A percentile compares a stretch with the other conserved stretches of the same genome.
phyloP scores from a whole-genome alignment of 495 filamentous ascomycete genomes.

The Tuber microsphaerosporum region DNA sequence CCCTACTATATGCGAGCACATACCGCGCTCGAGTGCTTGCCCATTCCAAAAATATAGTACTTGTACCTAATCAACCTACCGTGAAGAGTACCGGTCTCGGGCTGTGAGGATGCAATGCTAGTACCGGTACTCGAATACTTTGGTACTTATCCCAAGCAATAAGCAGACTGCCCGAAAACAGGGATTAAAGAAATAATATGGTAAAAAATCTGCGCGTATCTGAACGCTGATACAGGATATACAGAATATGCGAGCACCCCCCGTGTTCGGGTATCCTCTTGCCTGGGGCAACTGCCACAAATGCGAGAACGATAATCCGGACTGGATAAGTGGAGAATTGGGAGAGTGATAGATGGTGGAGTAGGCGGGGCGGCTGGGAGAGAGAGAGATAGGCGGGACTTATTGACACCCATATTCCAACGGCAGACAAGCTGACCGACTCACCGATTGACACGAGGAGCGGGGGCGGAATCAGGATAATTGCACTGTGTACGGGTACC shows the following conservation, averaged over 20 bases:
- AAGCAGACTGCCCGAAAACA: neutral
- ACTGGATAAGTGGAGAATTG: neutral
- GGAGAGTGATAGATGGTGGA: neutral
- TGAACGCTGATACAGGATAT: neutral
- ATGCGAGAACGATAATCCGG: neutral
- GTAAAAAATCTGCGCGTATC: neutral
- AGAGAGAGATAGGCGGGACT: neutral
- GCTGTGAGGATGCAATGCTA: neutral
- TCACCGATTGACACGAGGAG: neutral
- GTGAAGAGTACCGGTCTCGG: neutral
- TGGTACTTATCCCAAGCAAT: neutral
- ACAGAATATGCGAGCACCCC: neutral
- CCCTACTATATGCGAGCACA: slow-evolving; percentile 3
- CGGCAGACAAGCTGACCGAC: neutral
- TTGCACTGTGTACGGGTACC: neutral
- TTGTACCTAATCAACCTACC: neutral
- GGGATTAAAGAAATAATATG: neutral
- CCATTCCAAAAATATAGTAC: no score
- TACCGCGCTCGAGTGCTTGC: neutral
- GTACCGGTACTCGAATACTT: neutral
- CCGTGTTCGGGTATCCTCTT: neutral
- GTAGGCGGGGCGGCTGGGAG: neutral
- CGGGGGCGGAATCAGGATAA: neutral
- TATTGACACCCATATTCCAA: neutral
- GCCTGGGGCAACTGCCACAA: neutral